phyloP scores from a whole-genome alignment of 1,284 basidiomycete species.

The Jaminaea rosea region DNA sequence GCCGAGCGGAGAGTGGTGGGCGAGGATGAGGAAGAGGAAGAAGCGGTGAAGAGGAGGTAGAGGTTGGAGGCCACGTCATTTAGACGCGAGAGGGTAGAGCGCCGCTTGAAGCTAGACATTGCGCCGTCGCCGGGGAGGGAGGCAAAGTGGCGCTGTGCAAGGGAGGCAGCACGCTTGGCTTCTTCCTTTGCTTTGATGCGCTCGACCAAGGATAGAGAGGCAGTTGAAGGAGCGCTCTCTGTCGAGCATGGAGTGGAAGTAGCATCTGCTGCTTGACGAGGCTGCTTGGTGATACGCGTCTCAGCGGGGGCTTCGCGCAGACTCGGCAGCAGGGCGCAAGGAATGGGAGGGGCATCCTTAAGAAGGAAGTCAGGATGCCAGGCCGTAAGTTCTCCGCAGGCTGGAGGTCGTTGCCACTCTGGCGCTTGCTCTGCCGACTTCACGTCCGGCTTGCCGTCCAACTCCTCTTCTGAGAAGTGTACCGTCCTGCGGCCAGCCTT shows the following conservation, averaged over 20 bases:
- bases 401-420: slow-evolving; percentile 6
- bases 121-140: slow-evolving; percentile 1
- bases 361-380: slow-evolving; percentile 23
- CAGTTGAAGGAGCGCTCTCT: neutral
- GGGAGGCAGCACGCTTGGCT: slow-evolving; percentile 10
- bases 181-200: slow-evolving; percentile 29
- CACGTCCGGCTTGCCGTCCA: neutral
- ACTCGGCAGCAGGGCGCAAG: slow-evolving; percentile 14
- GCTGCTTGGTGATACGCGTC: neutral
- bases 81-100: slow-evolving; percentile 18
- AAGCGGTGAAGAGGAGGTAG: slow-evolving; percentile 24
- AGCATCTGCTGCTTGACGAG: no score
- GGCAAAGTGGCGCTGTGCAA: slow-evolving; percentile 3
- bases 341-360: slow-evolving; percentile 12
- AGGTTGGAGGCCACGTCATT: slow-evolving; percentile 25
- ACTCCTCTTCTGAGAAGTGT: neutral
- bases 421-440: neutral
- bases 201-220: slow-evolving; percentile 15
- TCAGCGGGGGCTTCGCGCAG: slow-evolving; percentile 5
- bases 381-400: slow-evolving; percentile 2
- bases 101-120: slow-evolving; percentile 15
- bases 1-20: neutral
- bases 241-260: neutral
- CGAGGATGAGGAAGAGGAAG: neutral
- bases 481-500: neutral